Base-by-base conservation (phyloP, 495 filamentous ascomycete species). In the Podospora pseudocomata region DNA sequence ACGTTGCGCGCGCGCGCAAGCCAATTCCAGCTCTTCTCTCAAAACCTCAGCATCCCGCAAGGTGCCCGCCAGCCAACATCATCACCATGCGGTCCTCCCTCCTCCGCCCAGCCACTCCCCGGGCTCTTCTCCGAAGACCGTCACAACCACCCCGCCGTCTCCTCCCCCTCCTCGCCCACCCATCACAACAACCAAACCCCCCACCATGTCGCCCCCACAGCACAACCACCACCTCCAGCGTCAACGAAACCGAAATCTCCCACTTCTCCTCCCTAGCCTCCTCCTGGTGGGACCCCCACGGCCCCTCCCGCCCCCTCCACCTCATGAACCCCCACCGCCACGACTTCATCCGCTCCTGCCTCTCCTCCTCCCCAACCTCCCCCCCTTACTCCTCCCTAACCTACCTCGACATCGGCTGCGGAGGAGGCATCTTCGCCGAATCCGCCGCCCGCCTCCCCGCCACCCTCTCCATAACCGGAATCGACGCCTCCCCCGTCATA, bases 261-360 rank as follows among this genome's bases (percentile, higher is more conserved):
- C 95, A 99, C 81, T 99, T 99, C 86, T 91, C 92, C 73, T 86
- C 88, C 69, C 92, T 99, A 68, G 95, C 96, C 74, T 91, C 89
- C 72, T 89, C 88, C 73, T 99, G 95, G 95, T 99, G 95, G 95
- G 96, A 98, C 80, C 92, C 95, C 2, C 89, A 96, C 79, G 95
- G 95, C 64, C 88, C 93, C 20, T 97, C 93, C 0, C 88, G 94
- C 16, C 88, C 97, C 69, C 89, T 99, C 2, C 96, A 98, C 78
- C 89, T 96, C 61, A 98, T 99, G 95, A 98, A 99, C 82, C 95
- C 96, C 11, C 87, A 96, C 56, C 93, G 95, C 39, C 93, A 97
- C 78, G 89, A 92, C 74, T 98, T 98, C 81, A 95, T 99, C 77
- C 79, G 81, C 2, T 76, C 81, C 49, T 97, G 94, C 72, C 88